Conservation (phyloP, 2,329 filamentous ascomycete species). For the Davidsoniella neocaledoniae region DNA sequence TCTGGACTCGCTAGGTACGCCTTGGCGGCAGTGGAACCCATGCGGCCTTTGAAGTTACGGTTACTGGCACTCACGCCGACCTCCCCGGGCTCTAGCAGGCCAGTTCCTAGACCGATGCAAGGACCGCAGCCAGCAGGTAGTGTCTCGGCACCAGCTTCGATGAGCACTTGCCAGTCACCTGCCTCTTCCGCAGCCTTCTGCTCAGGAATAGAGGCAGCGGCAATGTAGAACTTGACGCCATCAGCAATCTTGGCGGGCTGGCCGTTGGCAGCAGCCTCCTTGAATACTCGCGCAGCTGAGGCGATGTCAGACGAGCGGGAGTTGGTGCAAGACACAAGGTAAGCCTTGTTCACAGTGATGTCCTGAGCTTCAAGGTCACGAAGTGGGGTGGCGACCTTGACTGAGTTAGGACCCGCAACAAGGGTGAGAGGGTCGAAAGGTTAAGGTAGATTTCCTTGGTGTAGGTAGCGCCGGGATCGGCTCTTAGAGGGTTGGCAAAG, state of each 20-base stretch:
- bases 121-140: constrained; percentile 63
- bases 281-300: constrained; percentile 71
- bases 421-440: constrained; percentile 68
- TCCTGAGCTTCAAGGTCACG: constrained; percentile 52
- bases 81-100: constrained; percentile 70
- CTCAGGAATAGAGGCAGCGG: constrained; percentile 66
- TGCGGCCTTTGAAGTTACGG: constrained; percentile 80
- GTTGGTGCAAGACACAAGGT: constrained; percentile 78
- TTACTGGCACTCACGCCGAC: constrained; percentile 72
- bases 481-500: constrained; percentile 44
- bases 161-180: constrained; percentile 70
- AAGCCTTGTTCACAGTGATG: constrained; percentile 70
- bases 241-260: constrained; percentile 52
- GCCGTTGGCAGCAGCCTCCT: constrained; percentile 51
- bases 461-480: constrained; percentile 65
- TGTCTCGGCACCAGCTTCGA: constrained; percentile 60
- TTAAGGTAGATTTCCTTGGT: constrained; percentile 72
- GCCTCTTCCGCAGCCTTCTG: constrained; percentile 60
- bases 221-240: constrained; percentile 74
- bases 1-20: constrained; percentile 82
- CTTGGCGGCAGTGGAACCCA: constrained; percentile 65
- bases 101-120: constrained; percentile 68
- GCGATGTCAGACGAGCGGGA: constrained; percentile 64
- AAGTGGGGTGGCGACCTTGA: constrained; percentile 72
- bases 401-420: constrained; percentile 75